Evolutionary conservation across 805 yeast species (phyloP), one percentile per base, ranked within the genome.

Genomic region (Pichia kluyveri): DNA sequence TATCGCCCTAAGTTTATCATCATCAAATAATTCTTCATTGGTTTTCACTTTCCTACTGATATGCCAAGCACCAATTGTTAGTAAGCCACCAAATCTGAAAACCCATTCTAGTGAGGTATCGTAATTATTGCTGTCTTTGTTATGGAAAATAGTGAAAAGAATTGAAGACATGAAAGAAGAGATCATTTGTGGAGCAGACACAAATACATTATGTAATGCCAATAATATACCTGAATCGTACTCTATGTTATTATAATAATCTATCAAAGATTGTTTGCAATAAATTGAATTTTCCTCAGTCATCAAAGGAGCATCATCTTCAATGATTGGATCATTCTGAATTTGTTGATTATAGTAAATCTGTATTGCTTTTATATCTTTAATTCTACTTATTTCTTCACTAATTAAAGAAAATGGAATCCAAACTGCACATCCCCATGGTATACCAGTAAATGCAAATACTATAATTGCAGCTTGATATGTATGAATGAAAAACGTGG

Each of bases 351-450:
- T 46, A 36, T 54, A 52, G 38, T 40, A 54, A 17, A 61, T 57
- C 45, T 61, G 59, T 18, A 59, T 49, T 0, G 70, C 63, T 49
- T 73, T 74, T 30, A 72, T 66, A 53, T 72, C 77, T 51, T 73
- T 75, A 31, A 77, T 73, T 46, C 80, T 61, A 31, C 79, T 68
- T 17, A 76, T 67, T 51, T 77, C 82, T 54, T 77, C 81, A 34
- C 82, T 75, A 11, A 80, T 77, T 38, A 80, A 56, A 1, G 79
- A 79, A 60, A 79, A 80, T 8, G 86, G 86, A 3, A 81, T 79
- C 86, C 86, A 80, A 17, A 78, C 68, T 0, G 83, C 80, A 50
- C 69, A 69, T 1, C 85, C 84, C 86, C 86, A 80, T 0, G 83
- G 73, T 19, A 80, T 63, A 3, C 86, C 86, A 41, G 79, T 58